A percentile compares a stretch with the other conserved stretches of the same genome.
Evolutionary conservation across 768 basidiomycete species (phyloP).

Genomic region (Cystobasidium onofrii): DNA sequence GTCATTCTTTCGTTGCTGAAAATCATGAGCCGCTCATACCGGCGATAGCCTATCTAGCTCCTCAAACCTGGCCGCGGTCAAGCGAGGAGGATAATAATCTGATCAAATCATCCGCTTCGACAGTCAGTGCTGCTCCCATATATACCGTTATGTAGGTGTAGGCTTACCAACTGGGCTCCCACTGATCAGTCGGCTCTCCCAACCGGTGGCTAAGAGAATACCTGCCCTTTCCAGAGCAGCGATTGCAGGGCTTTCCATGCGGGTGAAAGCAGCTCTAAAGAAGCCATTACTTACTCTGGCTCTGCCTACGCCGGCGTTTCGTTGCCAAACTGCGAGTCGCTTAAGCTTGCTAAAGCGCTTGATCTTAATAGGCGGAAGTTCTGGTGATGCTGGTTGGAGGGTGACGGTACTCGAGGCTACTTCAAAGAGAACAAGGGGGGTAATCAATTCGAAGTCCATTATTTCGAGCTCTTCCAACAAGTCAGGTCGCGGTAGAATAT

Average conservation of each 20-base stretch:
- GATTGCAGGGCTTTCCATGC: not conserved
- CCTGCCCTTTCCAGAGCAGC: not conserved
- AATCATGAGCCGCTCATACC: not conserved
- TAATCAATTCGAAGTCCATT: constrained; percentile 27
- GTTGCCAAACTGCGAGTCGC: constrained; percentile 20
- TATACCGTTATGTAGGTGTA: no score
- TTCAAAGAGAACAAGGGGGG: constrained; percentile 19
- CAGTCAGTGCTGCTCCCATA: not conserved
- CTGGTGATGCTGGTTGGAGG: not conserved
- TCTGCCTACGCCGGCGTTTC: constrained; percentile 27
- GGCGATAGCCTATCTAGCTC: constrained; percentile 19
- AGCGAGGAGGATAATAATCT: constrained; percentile 6
- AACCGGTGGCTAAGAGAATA: constrained; percentile 16
- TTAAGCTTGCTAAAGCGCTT: constrained; percentile 6
- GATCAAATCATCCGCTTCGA: not conserved
- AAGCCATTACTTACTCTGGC: constrained; percentile 24
- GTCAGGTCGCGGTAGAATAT: constrained; percentile 18
- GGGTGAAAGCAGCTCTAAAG: constrained; percentile 2
- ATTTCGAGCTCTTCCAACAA: constrained; percentile 27
- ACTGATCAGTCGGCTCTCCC: constrained; percentile 27
- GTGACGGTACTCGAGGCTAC: not conserved
- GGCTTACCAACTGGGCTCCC: constrained; percentile 28
- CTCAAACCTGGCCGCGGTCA: constrained; percentile 1
- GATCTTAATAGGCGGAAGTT: not conserved
- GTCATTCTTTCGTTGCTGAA: not conserved